Base-by-base conservation (phyloP, 2,329 filamentous ascomycete genomes). In the Neonectria ditissima region DNA sequence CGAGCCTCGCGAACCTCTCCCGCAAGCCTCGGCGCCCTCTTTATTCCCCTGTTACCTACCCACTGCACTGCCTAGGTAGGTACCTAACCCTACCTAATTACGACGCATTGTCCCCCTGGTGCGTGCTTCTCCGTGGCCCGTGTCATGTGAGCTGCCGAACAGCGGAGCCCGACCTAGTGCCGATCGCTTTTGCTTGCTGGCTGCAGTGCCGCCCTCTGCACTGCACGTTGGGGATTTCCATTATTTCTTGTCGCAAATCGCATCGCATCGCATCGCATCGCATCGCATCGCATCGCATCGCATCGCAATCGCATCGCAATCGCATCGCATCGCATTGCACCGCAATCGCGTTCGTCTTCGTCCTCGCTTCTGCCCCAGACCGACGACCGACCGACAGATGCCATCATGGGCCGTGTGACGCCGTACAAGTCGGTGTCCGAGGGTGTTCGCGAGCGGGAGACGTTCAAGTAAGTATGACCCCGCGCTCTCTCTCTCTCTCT, bases 371-470 rank as follows among this genome's bases (percentile, higher is more conserved):
- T 13, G 24, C 24, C 6, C n/a, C n/a, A n/a, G n/a, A n/a, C n/a
- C n/a, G n/a, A n/a, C n/a, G n/a, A n/a, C n/a, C n/a, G n/a, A n/a
- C 24, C 24, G 13, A 5, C 16, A 11, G 11, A 5, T 20, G 37
- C n/a, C 37, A 41, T n/a, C 5, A 41, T 41, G 37, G 37, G 37
- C n/a, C 37, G 37, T n/a, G 37, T 41, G 7, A 4, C 37, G 7
- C 37, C 37, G 37, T 41, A 47, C 20, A 50, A 32, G 47, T 4
- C 14, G 4, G 47, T 55, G 24, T 55, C 52, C 16, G 52, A 55
- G 52, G 24, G 37, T 11, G 11, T 30, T 24, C 75, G 75, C 34
- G 75, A 77, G 58, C 74, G 74, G 53, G 75, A 77, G 66, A 76
- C 74, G 32, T 76, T 76, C 65, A 77, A 73, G 75, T 76, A 58